These are phyloP conservation scores for Ajuga chamaepitys DNA, from an alignment of 257 asterid genomes.

Conservation along the genomic window DNA sequence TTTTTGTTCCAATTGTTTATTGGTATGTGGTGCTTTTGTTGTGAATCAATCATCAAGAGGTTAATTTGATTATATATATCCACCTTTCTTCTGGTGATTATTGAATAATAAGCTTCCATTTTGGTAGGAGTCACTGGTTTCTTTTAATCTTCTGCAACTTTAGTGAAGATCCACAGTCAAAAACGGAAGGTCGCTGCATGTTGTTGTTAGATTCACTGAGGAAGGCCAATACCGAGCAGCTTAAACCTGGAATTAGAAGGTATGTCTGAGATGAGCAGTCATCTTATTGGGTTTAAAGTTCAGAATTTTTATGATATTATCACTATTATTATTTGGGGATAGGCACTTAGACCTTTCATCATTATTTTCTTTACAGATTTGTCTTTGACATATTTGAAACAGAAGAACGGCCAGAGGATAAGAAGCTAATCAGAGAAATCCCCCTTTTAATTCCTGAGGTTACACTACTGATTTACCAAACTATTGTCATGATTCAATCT, in stretches of 20 bases:
- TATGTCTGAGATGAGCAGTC: neutral
- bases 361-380: slow-evolving; percentile 29
- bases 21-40: slow-evolving; percentile 19
- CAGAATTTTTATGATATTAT: neutral
- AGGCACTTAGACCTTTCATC: neutral
- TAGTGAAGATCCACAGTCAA: slow-evolving; percentile 31
- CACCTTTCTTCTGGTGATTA: neutral
- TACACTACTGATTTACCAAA: slow-evolving; percentile 1
- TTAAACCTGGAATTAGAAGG: slow-evolving; percentile 60
- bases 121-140: slow-evolving; percentile 68
- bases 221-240: slow-evolving; percentile 21
- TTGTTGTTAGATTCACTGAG: slow-evolving; percentile 61
- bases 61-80: neutral
- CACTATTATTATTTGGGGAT: no score
- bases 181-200: slow-evolving; percentile 44
- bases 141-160: slow-evolving; percentile 73
- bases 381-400: slow-evolving; percentile 36
- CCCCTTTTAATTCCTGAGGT: slow-evolving; percentile 60
- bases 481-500: neutral
- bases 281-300: neutral
- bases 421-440: slow-evolving; percentile 26
- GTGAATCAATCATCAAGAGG: neutral
- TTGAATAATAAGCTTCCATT: slow-evolving; percentile 6
- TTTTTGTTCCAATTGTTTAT: slow-evolving; percentile 31
- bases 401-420: slow-evolving; percentile 27